Conservation (phyloP, 1,284 basidiomycete genomes). For the Pyrrhoderma noxium region DNA sequence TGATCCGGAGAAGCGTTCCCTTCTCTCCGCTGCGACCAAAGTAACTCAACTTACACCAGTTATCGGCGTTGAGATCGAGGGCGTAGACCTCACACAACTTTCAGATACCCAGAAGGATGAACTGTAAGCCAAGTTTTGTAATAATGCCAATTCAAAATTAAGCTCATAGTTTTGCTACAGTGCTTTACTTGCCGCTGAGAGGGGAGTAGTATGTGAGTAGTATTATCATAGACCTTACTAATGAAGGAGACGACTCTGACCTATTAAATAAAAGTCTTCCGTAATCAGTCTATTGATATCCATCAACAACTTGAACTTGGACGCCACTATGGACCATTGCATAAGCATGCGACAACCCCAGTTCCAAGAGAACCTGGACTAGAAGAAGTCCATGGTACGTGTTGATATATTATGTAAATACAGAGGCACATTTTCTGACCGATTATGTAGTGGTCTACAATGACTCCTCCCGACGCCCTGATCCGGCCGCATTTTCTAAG, state of each 20-base stretch:
- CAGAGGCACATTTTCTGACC: conserved; percentile 22
- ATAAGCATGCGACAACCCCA: conserved; percentile 78
- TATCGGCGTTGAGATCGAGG: conserved; percentile 22
- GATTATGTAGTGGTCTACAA: conserved; percentile 53
- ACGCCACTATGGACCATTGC: conserved; percentile 69
- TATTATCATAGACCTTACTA: not conserved
- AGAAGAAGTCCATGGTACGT: conserved; percentile 71
- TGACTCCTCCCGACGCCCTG: conserved; percentile 60
- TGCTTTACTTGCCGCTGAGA: conserved; percentile 60
- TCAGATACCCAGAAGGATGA: conserved; percentile 23
- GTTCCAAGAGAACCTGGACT: conserved; percentile 63
- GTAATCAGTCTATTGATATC: conserved; percentile 62
- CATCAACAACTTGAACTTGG: conserved; percentile 68
- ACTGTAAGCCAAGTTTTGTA: conserved; percentile 12
- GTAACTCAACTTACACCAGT: conserved; percentile 21
- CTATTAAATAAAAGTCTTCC: conserved; percentile 47
- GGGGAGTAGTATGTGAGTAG: conserved; percentile 63
- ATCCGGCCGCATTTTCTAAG: conserved; percentile 64
- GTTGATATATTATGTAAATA: conserved; percentile 22
- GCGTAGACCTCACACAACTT: conserved; percentile 21
- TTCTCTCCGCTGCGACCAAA: conserved; percentile 21
- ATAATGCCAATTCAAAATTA: not conserved
- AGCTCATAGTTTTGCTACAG: conserved; percentile 28
- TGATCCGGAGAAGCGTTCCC: conserved; percentile 19
- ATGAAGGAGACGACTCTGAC: not conserved